These are phyloP conservation scores for Curvularia eragrostidis DNA, from an alignment of 2,329 filamentous ascomycete genomes.

Conservation along the genomic window DNA sequence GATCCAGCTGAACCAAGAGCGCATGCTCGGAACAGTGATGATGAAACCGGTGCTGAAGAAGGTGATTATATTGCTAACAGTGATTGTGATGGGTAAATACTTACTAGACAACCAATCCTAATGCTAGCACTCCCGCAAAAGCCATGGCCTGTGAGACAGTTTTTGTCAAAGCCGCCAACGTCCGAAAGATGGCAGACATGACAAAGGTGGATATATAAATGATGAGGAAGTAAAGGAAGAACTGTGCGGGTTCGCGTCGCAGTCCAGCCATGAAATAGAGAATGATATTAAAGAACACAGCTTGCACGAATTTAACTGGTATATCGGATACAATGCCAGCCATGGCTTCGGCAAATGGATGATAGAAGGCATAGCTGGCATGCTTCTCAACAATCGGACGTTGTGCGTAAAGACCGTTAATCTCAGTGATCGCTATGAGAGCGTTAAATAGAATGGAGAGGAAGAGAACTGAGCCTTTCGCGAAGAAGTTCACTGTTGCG, in stretches of 20 bases:
- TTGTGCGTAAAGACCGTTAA: conserved; percentile 71
- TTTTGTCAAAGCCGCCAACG: conserved; percentile 75
- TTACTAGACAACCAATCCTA: conserved; percentile 69
- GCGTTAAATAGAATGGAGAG: conserved; percentile 67
- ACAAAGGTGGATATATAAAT: conserved; percentile 61
- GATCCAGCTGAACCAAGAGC: conserved; percentile 50
- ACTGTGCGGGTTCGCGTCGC: conserved; percentile 72
- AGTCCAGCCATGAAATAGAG: conserved; percentile 88
- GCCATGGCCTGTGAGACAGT: conserved; percentile 66
- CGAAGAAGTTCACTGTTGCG: conserved; percentile 57
- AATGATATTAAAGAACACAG: conserved; percentile 75
- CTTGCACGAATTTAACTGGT: conserved; percentile 77
- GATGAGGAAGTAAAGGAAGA: conserved; percentile 81
- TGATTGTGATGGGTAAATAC: too few species aligned
- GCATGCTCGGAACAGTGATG: conserved; percentile 67
- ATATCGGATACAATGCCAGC: conserved; percentile 83
- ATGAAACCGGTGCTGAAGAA: conserved; percentile 75
- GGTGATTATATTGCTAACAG: too few species aligned
- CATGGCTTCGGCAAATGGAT: conserved; percentile 83
- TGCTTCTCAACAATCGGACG: conserved; percentile 93
- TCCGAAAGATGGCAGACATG: conserved; percentile 85
- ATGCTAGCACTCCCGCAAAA: conserved; percentile 62
- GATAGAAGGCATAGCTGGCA: conserved; percentile 82
- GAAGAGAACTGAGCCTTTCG: conserved; percentile 65
- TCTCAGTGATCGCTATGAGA: conserved; percentile 63